Percentiles rank a stretch among this genome's conserved stretches.
These are phyloP conservation scores for Hygrophila difformis DNA, from an alignment of 257 asterid species.

Conservation along the genomic window DNA sequence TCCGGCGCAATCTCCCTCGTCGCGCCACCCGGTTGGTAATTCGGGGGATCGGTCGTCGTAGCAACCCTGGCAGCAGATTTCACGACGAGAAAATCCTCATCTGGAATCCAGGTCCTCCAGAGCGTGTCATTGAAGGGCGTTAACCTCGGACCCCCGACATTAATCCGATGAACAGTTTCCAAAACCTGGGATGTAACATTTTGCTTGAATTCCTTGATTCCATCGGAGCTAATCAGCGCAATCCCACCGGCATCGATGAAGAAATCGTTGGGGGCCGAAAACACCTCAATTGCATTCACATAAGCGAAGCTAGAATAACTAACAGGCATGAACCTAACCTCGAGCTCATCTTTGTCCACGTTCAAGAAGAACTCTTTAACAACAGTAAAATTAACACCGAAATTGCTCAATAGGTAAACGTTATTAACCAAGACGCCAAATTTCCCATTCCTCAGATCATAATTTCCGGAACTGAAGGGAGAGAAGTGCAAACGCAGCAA, in stretches of 20 bases:
- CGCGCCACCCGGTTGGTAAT: conserved; percentile 61
- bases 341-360: conserved; percentile 42
- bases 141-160: conserved; percentile 68
- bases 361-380: conserved; percentile 52
- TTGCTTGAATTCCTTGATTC: conserved; percentile 47
- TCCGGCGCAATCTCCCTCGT: conserved; percentile 65
- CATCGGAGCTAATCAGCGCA: conserved; percentile 35
- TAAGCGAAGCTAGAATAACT: conserved; percentile 38
- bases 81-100: conserved; percentile 50
- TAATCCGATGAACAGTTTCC: conserved; percentile 71
- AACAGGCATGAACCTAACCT: conserved; percentile 41
- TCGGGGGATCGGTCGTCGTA: conserved; percentile 34
- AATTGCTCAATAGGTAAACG: conserved; percentile 29
- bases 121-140: conserved; percentile 81
- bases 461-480: conserved; percentile 37
- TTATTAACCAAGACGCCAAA: conserved; percentile 57
- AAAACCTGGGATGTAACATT: conserved; percentile 45
- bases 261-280: conserved; percentile 62
- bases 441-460: conserved; percentile 30
- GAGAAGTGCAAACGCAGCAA: conserved; percentile 66
- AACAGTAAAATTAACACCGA: conserved; percentile 21
- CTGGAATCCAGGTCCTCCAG: conserved; percentile 79
- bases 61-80: conserved; percentile 67
- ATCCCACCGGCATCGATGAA: conserved; percentile 45
- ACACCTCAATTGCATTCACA: conserved; percentile 68